Base-by-base conservation (phyloP, 139 green algal genomes). In the Zygnema circumcarinatum region DNA sequence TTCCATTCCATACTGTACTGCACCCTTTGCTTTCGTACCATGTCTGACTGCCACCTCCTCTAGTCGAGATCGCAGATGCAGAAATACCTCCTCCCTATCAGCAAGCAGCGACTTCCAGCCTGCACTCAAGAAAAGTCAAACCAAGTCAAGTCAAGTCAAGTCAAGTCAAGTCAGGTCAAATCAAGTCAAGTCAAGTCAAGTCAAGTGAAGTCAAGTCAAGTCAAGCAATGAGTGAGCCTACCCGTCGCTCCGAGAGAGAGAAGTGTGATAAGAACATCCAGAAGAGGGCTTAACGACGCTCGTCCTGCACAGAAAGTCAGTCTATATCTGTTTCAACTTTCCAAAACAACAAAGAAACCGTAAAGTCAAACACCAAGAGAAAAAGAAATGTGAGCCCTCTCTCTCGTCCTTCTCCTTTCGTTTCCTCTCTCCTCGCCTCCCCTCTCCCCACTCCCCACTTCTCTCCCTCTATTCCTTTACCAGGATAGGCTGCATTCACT, bases 191-290 rank as follows among this genome's bases (percentile, higher is more conserved):
- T 52, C 69, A 78, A 78, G 36, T 52, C 69, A 78, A 78, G 36
- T 52, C 69, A 78, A 78, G 36, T 52, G 7, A 78, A 78, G 36
- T 52, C 69, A 78, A 78, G 36, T 16, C 69, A 78, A 78, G 36
- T 7, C 69, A 78, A 78, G 36, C 62, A 11, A 41, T 73, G 47
- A 21, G 47, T 20, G 38, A 16, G 20, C 40, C 20, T 85, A 1
- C 95, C 95, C 0, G 83, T 31, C 0, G 76, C 86, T 0, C 97
- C 97, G 92, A 94, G 95, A 75, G 96, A 95, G 79, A 99, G 93
- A 83, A 99, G 90, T 1, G 97, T 99, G 69, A 98, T 97, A 73
- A 98, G 81, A 53, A 99, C 67, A 83, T 99, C 97, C 40, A 99
- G 80, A 39, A 95, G 86, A 0, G 95, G 87, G 0, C 92, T 81